Evolutionary conservation across 768 basidiomycete genomes (phyloP).

Genomic region (Dioszegia hungarica): DNA sequence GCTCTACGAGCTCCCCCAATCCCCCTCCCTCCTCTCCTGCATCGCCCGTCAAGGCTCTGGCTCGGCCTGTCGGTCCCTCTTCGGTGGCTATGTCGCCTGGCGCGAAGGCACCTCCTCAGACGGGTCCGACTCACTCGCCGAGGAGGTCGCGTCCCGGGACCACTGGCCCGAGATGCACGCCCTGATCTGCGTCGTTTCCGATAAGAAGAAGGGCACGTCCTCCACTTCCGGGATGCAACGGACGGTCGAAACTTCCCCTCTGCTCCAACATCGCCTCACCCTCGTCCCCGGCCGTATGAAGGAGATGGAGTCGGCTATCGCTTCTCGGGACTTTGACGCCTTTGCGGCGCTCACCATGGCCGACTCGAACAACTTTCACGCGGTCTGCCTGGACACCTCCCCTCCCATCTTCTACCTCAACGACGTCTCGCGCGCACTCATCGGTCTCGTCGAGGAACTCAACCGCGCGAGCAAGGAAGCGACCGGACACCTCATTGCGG

Average conservation of each 20-base stretch:
- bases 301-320: constrained; percentile 74
- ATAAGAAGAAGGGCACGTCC: constrained; percentile 92
- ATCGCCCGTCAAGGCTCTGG: constrained; percentile 97
- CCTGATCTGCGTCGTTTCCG: constrained; percentile 92
- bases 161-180: constrained; percentile 97
- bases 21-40: constrained; percentile 76
- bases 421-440: constrained; percentile 91
- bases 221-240: constrained; percentile 96
- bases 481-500: constrained; percentile 66
- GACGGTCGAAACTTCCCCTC: constrained; percentile 83
- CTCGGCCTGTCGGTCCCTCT: constrained; percentile 94
- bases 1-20: constrained; percentile 73
- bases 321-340: constrained; percentile 69
- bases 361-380: constrained; percentile 98
- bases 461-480: constrained; percentile 60
- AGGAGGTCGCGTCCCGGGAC: constrained; percentile 72
- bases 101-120: constrained; percentile 63
- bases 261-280: constrained; percentile 83
- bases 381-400: constrained; percentile 90
- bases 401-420: constrained; percentile 99
- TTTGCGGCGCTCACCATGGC: constrained; percentile 93
- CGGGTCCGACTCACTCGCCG: constrained; percentile 81
- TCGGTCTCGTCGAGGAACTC: constrained; percentile 82
- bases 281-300: constrained; percentile 86
- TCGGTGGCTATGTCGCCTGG: constrained; percentile 97